These are phyloP conservation scores for Podospora fimiseda DNA, from an alignment of 495 filamentous ascomycete genomes.

Conservation along the genomic window DNA sequence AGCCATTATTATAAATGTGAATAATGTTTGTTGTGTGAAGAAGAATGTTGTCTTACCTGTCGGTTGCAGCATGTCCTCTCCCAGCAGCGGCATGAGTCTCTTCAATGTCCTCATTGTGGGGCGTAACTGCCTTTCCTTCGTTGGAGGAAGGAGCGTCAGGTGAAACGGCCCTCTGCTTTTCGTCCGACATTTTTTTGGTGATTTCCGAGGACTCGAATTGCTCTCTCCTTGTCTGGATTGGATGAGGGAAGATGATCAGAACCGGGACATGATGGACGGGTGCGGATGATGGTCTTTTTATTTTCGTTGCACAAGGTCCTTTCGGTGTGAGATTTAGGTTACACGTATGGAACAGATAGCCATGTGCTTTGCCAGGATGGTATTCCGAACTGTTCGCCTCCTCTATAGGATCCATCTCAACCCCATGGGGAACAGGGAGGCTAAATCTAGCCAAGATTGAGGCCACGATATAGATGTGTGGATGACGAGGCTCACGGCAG, in stretches of 20 bases:
- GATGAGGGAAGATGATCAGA: neutral
- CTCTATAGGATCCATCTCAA: neutral
- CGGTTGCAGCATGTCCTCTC: constrained; percentile 53
- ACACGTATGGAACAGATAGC: neutral
- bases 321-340: neutral
- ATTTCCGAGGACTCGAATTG: neutral
- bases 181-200: constrained; percentile 12
- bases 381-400: neutral
- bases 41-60: constrained; percentile 52
- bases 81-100: constrained; percentile 43
- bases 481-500: constrained; percentile 4
- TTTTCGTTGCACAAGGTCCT: neutral
- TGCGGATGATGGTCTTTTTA: neutral
- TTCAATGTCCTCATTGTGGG: neutral
- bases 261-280: neutral
- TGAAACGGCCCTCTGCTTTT: constrained; percentile 6
- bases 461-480: neutral
- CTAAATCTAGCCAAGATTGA: neutral
- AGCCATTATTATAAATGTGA: constrained; percentile 2
- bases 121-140: constrained; percentile 7
- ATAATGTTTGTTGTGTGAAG: neutral
- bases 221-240: neutral
- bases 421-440: constrained; percentile 1
- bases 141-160: constrained; percentile 3
- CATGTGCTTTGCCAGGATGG: neutral